Percentiles rank a stretch among this genome's conserved stretches.
Conservation (phyloP, 352 stramenopile genomes). For the Pythium scleroteichum region DNA sequence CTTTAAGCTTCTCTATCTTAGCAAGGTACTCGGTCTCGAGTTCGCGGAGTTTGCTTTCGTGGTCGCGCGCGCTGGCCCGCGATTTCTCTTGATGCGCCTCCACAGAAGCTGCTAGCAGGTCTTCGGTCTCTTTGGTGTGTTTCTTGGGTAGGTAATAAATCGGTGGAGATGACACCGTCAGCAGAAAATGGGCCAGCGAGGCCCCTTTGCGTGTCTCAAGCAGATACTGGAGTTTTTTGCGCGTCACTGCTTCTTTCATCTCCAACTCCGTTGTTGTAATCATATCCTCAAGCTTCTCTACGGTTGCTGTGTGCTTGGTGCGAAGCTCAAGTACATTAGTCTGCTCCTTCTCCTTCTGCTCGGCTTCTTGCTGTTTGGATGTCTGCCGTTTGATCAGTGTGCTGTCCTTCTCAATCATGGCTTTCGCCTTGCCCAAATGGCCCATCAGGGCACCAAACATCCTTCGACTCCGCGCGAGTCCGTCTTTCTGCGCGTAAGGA, state of each 20-base stretch:
- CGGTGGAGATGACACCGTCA: constrained; percentile 65
- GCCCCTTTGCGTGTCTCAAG: constrained; percentile 46
- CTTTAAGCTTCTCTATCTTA: constrained; percentile 53
- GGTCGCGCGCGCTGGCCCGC: constrained; percentile 35
- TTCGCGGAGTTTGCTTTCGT: constrained; percentile 50
- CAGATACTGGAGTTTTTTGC: constrained; percentile 61
- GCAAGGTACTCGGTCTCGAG: constrained; percentile 47
- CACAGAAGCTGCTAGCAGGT: constrained; percentile 64
- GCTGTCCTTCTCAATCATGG: constrained; percentile 78
- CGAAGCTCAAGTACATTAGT: constrained; percentile 47
- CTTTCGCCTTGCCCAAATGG: constrained; percentile 77
- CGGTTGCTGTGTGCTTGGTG: constrained; percentile 37
- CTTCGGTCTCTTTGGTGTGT: constrained; percentile 78
- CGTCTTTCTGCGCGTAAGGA: constrained; percentile 61
- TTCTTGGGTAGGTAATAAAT: constrained; percentile 74
- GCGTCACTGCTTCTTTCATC: constrained; percentile 49
- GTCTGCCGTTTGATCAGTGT: constrained; percentile 72
- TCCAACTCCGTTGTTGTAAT: constrained; percentile 52
- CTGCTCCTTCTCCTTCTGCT: constrained; percentile 71
- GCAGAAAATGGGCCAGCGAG: constrained; percentile 57
- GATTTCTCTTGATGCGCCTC: constrained; percentile 74
- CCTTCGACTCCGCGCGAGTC: constrained; percentile 64
- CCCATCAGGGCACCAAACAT: constrained; percentile 86
- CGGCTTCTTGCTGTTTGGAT: constrained; percentile 61
- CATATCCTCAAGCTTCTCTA: constrained; percentile 44